phyloP scores from a whole-genome alignment of 148 eudicot species.

The Heliosperma pusillum region DNA sequence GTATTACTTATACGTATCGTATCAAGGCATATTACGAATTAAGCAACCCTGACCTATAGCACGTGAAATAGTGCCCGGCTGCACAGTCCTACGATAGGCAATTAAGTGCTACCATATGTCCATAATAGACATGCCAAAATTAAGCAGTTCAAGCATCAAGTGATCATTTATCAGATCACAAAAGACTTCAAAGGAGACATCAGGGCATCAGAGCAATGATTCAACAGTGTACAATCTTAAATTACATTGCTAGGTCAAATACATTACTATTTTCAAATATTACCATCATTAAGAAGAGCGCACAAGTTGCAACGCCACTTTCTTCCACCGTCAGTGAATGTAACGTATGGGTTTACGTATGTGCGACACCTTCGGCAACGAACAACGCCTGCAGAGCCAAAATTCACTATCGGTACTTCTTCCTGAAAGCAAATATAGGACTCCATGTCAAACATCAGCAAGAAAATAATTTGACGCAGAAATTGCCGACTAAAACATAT shows the following conservation, averaged over 20 bases:
- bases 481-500: background rate
- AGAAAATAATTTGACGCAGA: conserved; percentile 9
- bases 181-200: background rate
- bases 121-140: conserved; percentile 1
- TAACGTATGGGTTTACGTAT: conserved; percentile 81
- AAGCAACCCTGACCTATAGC: background rate
- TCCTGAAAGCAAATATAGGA: conserved; percentile 50
- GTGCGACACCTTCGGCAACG: conserved; percentile 99
- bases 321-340: conserved; percentile 87
- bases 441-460: conserved; percentile 16
- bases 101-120: background rate
- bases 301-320: conserved; percentile 99
- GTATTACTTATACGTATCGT: background rate
- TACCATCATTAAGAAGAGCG: conserved; percentile 93
- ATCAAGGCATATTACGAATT: background rate
- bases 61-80: background rate
- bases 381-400: conserved; percentile 77
- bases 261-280: background rate
- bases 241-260: background rate
- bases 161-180: background rate
- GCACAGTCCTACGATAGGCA: background rate
- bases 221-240: background rate
- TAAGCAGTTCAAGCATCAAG: background rate
- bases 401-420: conserved; percentile 89
- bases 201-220: background rate